Conservation (phyloP, 768 basidiomycete genomes). For the Hemileccinum rubropunctum region DNA sequence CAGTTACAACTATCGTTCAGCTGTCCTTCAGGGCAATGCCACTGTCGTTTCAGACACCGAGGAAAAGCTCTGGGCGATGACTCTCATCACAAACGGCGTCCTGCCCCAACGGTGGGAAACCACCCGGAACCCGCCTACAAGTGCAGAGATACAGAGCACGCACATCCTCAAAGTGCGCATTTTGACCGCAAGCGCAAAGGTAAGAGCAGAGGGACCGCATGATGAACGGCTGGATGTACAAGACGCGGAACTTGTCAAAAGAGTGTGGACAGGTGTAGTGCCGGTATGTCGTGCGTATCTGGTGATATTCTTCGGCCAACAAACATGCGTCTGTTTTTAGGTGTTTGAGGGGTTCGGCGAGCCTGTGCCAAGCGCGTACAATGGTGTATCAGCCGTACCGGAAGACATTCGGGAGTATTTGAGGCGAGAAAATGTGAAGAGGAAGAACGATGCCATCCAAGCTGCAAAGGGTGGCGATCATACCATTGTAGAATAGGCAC, state of each 20-base stretch:
- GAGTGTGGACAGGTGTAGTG: slow-evolving; percentile 26
- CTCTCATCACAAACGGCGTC: slow-evolving; percentile 21
- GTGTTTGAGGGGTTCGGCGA: slow-evolving; percentile 25
- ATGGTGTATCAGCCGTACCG: slow-evolving; percentile 11
- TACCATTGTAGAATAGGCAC: background rate
- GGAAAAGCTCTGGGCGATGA: slow-evolving; percentile 26
- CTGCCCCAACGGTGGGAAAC: slow-evolving; percentile 23
- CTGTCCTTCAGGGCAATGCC: slow-evolving; percentile 20
- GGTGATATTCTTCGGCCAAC: background rate
- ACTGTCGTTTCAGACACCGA: slow-evolving; percentile 13
- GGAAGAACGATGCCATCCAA: slow-evolving; percentile 22
- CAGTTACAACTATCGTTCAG: slow-evolving; percentile 27
- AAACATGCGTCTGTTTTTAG: background rate
- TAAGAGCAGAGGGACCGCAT: slow-evolving; percentile 22
- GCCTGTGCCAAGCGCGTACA: slow-evolving; percentile 22
- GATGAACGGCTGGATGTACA: slow-evolving; percentile 19
- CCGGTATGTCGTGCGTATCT: slow-evolving; percentile 11
- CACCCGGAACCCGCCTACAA: slow-evolving; percentile 19
- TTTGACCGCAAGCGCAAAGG: slow-evolving; percentile 21
- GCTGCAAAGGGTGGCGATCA: slow-evolving; percentile 36
- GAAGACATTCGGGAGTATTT: slow-evolving; percentile 21
- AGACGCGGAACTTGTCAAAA: slow-evolving; percentile 10
- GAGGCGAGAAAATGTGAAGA: slow-evolving; percentile 20
- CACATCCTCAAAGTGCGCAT: slow-evolving; percentile 22
- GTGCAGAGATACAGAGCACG: slow-evolving; percentile 23